Base-by-base conservation (phyloP, 108 stramenopile genomes). In the Chaetoceros muelleri region DNA sequence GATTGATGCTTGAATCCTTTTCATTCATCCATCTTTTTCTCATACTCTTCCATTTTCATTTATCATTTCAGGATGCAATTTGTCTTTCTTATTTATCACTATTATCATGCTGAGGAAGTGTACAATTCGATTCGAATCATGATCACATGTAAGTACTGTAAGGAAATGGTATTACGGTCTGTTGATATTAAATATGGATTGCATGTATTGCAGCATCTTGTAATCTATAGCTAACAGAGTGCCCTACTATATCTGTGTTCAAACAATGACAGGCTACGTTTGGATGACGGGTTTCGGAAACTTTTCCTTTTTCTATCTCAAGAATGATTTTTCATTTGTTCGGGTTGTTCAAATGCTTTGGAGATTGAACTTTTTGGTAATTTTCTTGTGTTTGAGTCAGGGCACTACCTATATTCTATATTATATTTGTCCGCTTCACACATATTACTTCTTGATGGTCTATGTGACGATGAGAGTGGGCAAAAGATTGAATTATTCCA, bases 261-360 rank as follows among this genome's bases (percentile, higher is more conserved):
- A n/a, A 67, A n/a, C n/a, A n/a, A n/a, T n/a, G n/a, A n/a, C n/a
- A n/a, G n/a, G 88, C 65, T 99, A 97, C 74, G 95, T 97, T 19
- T 99, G 95, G 95, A 93, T 99, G 95, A 96, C 98, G 8, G 96
- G 98, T 19, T 97, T 96, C 73, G 96, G 95, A 27, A 97, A 99
- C 68, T 95, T 95, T 67, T 84, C 80, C 60, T 98, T 95, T 76
- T 95, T 92, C 62, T 94, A 95, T 62, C 73, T 90, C 44, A 95
- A 83, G 61, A 79, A 66, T 17, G 96, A 99, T 75, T 99, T 86
- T 59, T 81, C 90, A 1, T 31, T 80, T 1, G 82, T 95, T 25
- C 89, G 98, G 23, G 69, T 99, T 19, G 54, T 96, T 0, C 96
- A 97, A 68, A 99, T 96, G 95, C 66, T 99, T 3, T 99, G 95